Conservation (phyloP, 2,329 filamentous ascomycete genomes). For the Venturia pyrina region DNA sequence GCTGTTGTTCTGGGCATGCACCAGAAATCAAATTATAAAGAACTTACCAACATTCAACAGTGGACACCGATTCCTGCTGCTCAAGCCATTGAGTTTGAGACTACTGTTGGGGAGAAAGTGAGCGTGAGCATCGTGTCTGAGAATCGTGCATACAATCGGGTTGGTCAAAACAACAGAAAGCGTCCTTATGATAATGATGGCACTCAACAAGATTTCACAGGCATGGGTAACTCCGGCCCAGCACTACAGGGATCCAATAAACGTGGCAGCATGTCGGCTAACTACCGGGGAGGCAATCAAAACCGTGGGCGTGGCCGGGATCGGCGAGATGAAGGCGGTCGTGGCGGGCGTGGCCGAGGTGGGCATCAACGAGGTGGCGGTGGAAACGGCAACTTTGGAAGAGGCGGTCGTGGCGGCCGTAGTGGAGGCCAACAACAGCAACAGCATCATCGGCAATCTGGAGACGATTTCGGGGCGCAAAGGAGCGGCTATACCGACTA, state of each 20-base stretch:
- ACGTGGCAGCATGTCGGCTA: neutral
- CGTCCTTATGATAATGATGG: neutral
- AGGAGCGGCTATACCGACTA: conserved; percentile 10
- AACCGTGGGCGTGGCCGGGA: conserved; percentile 4
- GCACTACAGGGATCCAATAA: conserved; percentile 3
- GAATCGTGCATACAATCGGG: neutral
- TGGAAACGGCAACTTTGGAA: conserved; percentile 1
- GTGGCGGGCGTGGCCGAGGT: conserved; percentile 6
- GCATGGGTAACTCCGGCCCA: neutral
- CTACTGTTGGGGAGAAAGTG: conserved; percentile 76
- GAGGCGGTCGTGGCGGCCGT: neutral
- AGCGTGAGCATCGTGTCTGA: conserved; percentile 39
- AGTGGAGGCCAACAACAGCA: conserved; percentile 1
- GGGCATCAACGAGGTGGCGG: conserved; percentile 7
- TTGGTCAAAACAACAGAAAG: neutral
- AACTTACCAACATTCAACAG: conserved; percentile 70
- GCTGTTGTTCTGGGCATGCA: conserved; percentile 74
- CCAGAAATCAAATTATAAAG: conserved; percentile 64
- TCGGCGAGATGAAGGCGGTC: conserved; percentile 6
- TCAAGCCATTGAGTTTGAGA: conserved; percentile 67
- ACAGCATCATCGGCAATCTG: neutral
- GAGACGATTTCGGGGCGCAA: neutral
- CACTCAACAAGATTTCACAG: neutral
- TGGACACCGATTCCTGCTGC: conserved; percentile 70
- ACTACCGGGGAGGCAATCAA: conserved; percentile 7